Evolutionary conservation across 192 early-diverging fungal genomes (phyloP).

Genomic region (Borealophlyctis nickersoniae): DNA sequence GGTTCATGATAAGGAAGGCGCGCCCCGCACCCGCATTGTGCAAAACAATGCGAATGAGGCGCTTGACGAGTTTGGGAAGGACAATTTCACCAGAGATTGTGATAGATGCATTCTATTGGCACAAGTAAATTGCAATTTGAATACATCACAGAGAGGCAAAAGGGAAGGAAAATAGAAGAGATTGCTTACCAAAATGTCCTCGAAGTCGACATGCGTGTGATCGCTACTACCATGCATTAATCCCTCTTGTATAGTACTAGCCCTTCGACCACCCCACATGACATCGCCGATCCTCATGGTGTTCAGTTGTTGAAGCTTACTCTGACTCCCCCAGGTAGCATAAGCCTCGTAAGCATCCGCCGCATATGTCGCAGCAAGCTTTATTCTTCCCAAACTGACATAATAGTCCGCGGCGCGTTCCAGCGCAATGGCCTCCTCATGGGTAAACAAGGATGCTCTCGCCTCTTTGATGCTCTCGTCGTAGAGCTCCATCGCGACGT

Average conservation of each 20-base stretch:
- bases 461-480: constrained; percentile 16
- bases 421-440: constrained; percentile 13
- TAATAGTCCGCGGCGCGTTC: constrained; percentile 18
- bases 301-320: no score
- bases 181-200: constrained; percentile 1
- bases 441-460: constrained; percentile 4
- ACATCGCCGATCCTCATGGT: no score
- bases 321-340: constrained; percentile 15
- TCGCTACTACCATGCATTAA: no score
- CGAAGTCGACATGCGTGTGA: constrained; percentile 9
- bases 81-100: constrained; percentile 21
- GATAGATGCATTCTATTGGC: constrained; percentile 6
- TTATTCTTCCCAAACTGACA: not conserved
- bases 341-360: constrained; percentile 15
- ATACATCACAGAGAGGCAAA: not conserved
- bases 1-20: constrained; percentile 5
- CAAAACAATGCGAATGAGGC: constrained; percentile 7
- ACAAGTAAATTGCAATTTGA: no score
- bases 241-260: no score
- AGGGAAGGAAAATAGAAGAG: not conserved
- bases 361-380: constrained; percentile 5
- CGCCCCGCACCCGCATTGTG: constrained; percentile 13
- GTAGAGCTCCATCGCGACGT: constrained; percentile 13
- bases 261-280: no score
- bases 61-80: constrained; percentile 7